phyloP scores from a whole-genome alignment of 352 stramenopile species.

The Globisporangium parvum region DNA sequence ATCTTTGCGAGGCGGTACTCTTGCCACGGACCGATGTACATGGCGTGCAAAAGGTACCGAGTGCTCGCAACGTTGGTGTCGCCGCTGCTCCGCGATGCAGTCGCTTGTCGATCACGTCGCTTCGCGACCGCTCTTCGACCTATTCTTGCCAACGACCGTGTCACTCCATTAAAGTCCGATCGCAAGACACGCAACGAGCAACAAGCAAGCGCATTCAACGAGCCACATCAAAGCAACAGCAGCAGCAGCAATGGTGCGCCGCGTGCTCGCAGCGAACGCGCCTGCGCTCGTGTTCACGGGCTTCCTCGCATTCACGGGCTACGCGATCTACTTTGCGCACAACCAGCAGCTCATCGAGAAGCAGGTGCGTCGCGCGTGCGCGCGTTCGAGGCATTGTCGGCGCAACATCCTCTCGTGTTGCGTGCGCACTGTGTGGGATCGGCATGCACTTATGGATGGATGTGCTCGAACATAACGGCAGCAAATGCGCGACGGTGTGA shows the following conservation, averaged over 20 bases:
- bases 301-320: constrained; percentile 36
- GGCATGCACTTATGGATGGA: too few species aligned
- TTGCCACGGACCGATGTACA: constrained; percentile 85
- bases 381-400: too few species aligned
- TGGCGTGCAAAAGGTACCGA: constrained; percentile 10
- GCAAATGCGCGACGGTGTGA: constrained; percentile 70
- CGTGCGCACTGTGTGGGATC: not conserved
- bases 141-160: not conserved
- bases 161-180: not conserved
- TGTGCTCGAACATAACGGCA: too few species aligned
- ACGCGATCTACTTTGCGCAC: constrained; percentile 75
- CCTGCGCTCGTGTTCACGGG: constrained; percentile 40
- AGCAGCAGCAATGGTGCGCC: constrained; percentile 10
- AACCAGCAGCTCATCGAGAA: constrained; percentile 69
- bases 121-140: not conserved
- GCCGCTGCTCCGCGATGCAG: too few species aligned
- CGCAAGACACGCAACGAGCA: not conserved
- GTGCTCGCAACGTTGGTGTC: not conserved
- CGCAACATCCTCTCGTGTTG: too few species aligned
- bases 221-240: not conserved
- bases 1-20: constrained; percentile 83
- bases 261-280: constrained; percentile 28
- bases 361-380: constrained; percentile 28
- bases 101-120: not conserved
- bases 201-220: not conserved